Conservation (phyloP, 2,329 filamentous ascomycete species). For the Rhynchosporium secalis region DNA sequence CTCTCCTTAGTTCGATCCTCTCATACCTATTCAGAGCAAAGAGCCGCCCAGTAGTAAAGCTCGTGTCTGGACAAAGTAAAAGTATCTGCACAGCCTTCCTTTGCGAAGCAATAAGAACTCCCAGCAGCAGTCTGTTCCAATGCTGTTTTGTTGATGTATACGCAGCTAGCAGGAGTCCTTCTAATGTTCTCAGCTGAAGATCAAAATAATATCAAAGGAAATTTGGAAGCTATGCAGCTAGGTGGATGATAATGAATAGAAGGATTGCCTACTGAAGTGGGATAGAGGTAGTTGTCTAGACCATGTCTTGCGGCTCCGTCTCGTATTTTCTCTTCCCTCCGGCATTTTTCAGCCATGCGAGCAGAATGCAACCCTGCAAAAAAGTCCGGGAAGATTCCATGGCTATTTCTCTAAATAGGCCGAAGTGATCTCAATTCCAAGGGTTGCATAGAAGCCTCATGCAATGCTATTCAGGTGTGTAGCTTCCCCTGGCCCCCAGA, state of each 20-base stretch:
- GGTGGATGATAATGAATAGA: background rate
- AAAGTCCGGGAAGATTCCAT: background rate
- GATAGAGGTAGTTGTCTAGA: background rate
- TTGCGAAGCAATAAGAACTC: too few relatives aligned
- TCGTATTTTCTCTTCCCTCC: constrained; percentile 14
- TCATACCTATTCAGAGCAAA: too few relatives aligned
- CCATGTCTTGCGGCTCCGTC: constrained; percentile 4
- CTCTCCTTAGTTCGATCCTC: too few relatives aligned
- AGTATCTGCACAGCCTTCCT: too few relatives aligned
- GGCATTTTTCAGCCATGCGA: background rate
- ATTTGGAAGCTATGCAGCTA: background rate
- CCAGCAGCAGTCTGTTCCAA: background rate
- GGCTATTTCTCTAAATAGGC: constrained; percentile 19
- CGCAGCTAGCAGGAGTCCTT: background rate
- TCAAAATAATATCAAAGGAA: too few relatives aligned
- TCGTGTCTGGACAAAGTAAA: too few relatives aligned
- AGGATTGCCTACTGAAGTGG: background rate
- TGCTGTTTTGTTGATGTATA: background rate
- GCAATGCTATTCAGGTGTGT: constrained; percentile 23
- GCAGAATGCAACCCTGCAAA: background rate
- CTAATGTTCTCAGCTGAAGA: background rate
- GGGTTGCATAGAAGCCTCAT: constrained; percentile 29
- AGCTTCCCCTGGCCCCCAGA: constrained; percentile 16
- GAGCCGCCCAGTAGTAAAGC: too few relatives aligned
- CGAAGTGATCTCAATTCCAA: constrained; percentile 12